Base-by-base conservation (phyloP, 1,139 yeast genomes). In the Saccharomyces hybrid region DNA sequence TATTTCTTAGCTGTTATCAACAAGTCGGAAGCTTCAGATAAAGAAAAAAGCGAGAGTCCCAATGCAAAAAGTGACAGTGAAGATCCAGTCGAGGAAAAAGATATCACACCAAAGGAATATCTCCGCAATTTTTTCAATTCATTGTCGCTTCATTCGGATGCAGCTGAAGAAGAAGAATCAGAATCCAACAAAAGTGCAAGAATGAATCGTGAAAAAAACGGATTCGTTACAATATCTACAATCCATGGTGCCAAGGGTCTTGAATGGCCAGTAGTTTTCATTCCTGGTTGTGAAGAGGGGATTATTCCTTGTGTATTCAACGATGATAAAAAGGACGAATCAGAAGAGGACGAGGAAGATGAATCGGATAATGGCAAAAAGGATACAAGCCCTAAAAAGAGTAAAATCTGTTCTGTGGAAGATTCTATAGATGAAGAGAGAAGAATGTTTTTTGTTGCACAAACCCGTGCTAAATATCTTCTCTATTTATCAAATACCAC, bases 181-280 rank as follows among this genome's bases (percentile, higher is more conserved):
- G 61, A 61, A 8, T 55, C 58, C 8, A 58, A 55, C 1, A 51
- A 54, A 11, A 56, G 56, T 8, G 64, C 59, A 5, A 63, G 59
- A 14, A 59, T 56, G 19, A 56, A 59, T 11, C 51, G 53, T 2
- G 60, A 56, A n/a, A 55, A 55, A 24, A 53, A 53, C 9, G 73
- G 71, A 0, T 61, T 63, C 16, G 76, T 80, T 1, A 71, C 78
- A 0, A 68, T 81, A 1, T 84, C 91, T 0, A 93, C 98, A 0
- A 86, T 93, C 12, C 99, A 93, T 69, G 89, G 91, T 0, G 83
- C 98, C 1, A 93, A 93, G 66, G 98, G 98, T 1, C 74, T 90
- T 4, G 98, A 93, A 69, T 93, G 98, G 98, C 93, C 96, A 0
- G 80, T 87, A 4, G 97, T 93, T 0, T 88, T 89, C 65, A 79